phyloP scores from a whole-genome alignment of 352 stramenopile species.

The Pelagophyceae sp. region DNA sequence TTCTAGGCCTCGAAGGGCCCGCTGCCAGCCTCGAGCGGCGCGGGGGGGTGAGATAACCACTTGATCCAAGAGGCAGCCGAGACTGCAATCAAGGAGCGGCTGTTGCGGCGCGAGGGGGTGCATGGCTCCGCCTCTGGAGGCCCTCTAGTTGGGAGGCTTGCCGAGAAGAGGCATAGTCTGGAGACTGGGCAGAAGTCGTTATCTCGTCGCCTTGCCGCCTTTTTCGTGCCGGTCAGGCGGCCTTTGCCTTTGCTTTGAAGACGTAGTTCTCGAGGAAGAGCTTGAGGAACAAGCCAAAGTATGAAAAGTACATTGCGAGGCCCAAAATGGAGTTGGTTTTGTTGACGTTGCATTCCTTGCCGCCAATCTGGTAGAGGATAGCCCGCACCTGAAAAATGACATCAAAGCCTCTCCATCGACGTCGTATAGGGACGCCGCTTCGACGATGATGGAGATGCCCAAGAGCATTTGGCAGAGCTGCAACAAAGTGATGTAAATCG shows the following conservation, averaged over 20 bases:
- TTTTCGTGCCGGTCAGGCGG: too few relatives aligned
- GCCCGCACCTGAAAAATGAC: conserved; percentile 44
- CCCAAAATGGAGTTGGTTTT: conserved; percentile 55
- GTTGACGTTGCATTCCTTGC: conserved; percentile 41
- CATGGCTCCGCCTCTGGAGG: too few relatives aligned
- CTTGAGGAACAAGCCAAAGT: conserved; percentile 56
- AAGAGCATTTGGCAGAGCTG: conserved; percentile 43
- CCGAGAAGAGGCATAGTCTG: too few relatives aligned
- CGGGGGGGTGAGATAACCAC: too few relatives aligned
- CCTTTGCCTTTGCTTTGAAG: background rate
- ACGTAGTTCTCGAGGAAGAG: conserved; percentile 58
- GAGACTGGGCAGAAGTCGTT: too few relatives aligned
- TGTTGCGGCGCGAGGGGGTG: too few relatives aligned
- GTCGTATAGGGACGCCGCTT: conserved; percentile 68
- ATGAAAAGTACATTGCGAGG: conserved; percentile 60
- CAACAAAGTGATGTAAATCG: conserved; percentile 51
- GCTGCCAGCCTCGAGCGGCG: too few relatives aligned
- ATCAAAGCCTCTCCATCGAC: conserved; percentile 65
- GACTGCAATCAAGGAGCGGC: too few relatives aligned
- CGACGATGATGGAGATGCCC: conserved; percentile 28
- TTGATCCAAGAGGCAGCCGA: too few relatives aligned
- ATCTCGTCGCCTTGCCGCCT: too few relatives aligned
- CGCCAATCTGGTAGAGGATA: conserved; percentile 50
- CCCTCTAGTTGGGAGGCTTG: too few relatives aligned
- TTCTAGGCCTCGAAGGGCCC: too few relatives aligned